A percentile compares a stretch with the other conserved stretches of the same genome.
These are phyloP conservation scores for Capronia epimyces DNA, from an alignment of 2,329 filamentous ascomycete genomes.

Conservation along the genomic window DNA sequence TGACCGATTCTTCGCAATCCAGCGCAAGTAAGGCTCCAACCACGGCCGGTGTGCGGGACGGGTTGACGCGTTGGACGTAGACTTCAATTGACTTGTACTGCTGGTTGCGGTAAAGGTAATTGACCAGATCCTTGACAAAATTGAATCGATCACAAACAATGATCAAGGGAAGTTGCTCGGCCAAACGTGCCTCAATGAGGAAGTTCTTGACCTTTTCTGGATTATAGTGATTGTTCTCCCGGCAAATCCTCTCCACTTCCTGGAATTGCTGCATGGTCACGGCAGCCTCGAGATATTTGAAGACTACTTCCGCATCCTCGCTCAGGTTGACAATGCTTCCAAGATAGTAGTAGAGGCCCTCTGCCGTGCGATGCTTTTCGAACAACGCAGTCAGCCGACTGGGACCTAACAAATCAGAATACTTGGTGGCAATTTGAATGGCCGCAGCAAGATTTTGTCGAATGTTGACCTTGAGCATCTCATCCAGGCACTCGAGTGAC, in stretches of 20 bases:
- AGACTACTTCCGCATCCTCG: slow-evolving; percentile 90
- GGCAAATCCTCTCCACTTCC: slow-evolving; percentile 94
- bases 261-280: slow-evolving; percentile 89
- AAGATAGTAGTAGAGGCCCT: slow-evolving; percentile 96
- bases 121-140: slow-evolving; percentile 92
- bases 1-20: slow-evolving; percentile 92
- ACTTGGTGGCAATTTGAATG: slow-evolving; percentile 94
- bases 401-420: slow-evolving; percentile 89
- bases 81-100: slow-evolving; percentile 98
- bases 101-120: slow-evolving; percentile 98
- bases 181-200: slow-evolving; percentile 88
- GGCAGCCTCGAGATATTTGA: slow-evolving; percentile 98
- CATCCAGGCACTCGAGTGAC: slow-evolving; percentile 86
- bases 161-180: slow-evolving; percentile 90
- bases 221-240: slow-evolving; percentile 86
- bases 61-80: slow-evolving; percentile 96
- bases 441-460: slow-evolving; percentile 94
- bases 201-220: slow-evolving; percentile 98
- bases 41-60: slow-evolving; percentile 81
- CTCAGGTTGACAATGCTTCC: slow-evolving; percentile 96
- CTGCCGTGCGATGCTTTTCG: slow-evolving; percentile 94
- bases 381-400: slow-evolving; percentile 84
- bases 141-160: slow-evolving; percentile 99
- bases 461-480: slow-evolving; percentile 95
- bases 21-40: slow-evolving; percentile 91